phyloP scores from a whole-genome alignment of 1,284 basidiomycete genomes.

The Naganishia sp. region DNA sequence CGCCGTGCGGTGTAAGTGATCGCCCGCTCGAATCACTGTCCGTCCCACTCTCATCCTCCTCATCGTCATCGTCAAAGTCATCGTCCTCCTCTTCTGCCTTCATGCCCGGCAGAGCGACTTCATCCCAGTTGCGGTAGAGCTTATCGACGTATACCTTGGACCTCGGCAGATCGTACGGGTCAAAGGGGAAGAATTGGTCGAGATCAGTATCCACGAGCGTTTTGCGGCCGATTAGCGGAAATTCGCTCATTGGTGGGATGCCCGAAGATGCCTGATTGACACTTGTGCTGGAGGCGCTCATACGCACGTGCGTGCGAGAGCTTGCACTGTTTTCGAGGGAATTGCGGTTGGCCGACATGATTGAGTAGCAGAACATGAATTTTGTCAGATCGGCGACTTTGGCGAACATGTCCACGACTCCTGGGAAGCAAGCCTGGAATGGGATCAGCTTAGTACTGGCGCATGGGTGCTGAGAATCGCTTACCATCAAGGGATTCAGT shows the following conservation, averaged over 20 bases:
- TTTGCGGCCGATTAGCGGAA: conserved; percentile 47
- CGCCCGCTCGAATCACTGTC: conserved; percentile 5
- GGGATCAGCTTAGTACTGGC: too few relatives aligned
- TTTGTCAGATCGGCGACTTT: conserved; percentile 84
- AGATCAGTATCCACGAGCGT: conserved; percentile 66
- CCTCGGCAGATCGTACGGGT: conserved; percentile 85
- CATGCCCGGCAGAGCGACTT: conserved; percentile 53
- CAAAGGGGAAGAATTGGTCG: conserved; percentile 97
- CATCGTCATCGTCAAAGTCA: conserved; percentile 55
- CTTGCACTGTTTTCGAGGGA: conserved; percentile 26
- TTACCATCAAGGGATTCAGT: conserved; percentile 85
- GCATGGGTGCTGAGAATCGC: too few relatives aligned
- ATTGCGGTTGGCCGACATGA: conserved; percentile 76
- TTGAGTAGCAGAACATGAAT: conserved; percentile 93
- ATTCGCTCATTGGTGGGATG: conserved; percentile 35
- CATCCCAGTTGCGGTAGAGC: conserved; percentile 60
- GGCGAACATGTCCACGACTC: conserved; percentile 94
- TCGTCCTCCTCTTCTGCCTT: conserved; percentile 47
- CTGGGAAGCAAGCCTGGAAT: conserved; percentile 87
- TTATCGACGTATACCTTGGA: conserved; percentile 56
- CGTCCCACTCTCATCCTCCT: conserved; percentile 56
- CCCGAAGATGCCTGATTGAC: conserved; percentile 20
- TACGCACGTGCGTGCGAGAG: conserved; percentile 28
- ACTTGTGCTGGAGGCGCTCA: neutral
- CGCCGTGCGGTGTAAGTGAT: conserved; percentile 2